A percentile compares a stretch with the other conserved stretches of the same genome.
Evolutionary conservation across 208 protist species (phyloP).

Genomic region (Crithidia mellificae): DNA sequence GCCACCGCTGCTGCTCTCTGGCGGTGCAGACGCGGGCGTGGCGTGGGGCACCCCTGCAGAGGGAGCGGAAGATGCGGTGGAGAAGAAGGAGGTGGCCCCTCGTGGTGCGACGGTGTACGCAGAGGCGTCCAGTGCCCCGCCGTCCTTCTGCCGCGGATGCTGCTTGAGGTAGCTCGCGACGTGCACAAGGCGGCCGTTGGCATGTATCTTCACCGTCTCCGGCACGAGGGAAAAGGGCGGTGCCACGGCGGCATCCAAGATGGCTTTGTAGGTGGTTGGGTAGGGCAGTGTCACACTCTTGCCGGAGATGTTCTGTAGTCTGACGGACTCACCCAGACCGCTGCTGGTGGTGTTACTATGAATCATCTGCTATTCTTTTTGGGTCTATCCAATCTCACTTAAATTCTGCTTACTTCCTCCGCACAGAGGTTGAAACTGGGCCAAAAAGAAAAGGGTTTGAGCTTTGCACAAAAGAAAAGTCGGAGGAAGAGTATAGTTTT

Average conservation of each 20-base stretch:
- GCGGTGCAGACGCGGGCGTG: background rate
- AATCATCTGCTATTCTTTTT: too few species aligned
- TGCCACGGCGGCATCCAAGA: constrained; percentile 38
- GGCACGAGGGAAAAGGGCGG: constrained; percentile 39
- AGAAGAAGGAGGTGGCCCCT: too few species aligned
- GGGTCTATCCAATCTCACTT: too few species aligned
- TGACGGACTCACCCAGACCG: background rate
- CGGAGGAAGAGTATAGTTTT: too few species aligned
- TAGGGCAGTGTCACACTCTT: constrained; percentile 32
- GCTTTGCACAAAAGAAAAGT: background rate
- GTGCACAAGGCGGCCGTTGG: constrained; percentile 23
- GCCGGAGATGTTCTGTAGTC: constrained; percentile 52
- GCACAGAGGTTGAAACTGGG: too few species aligned
- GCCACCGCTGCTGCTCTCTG: background rate
- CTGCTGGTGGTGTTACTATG: background rate
- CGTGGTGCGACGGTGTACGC: constrained; percentile 18
- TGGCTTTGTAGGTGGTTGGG: constrained; percentile 42
- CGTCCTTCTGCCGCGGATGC: background rate
- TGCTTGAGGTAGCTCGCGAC: constrained; percentile 10
- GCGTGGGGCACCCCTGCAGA: background rate
- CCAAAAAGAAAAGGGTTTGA: too few species aligned
- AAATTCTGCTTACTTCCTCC: too few species aligned
- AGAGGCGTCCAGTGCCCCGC: constrained; percentile 16
- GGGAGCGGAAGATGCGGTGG: background rate
- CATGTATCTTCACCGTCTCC: constrained; percentile 39